Conservation (phyloP, 2,329 filamentous ascomycete species). For the Fusarium sp. region DNA sequence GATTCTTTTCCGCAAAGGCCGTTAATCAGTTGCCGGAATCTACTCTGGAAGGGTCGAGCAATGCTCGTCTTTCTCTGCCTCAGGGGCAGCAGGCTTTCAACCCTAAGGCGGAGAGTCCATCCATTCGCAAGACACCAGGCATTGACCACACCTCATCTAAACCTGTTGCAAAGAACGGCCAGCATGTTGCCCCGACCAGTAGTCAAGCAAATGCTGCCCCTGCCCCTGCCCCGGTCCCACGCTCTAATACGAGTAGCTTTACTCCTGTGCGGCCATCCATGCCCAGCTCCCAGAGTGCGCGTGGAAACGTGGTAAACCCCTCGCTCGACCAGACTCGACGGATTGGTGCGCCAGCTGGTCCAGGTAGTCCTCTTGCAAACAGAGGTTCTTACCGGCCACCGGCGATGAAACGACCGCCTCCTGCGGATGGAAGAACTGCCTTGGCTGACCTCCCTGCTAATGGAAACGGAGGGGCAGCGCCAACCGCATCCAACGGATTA, state of each 20-base stretch:
- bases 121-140: constrained; percentile 89
- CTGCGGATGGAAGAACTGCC: constrained; percentile 59
- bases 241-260: constrained; percentile 48
- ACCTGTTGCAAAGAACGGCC: constrained; percentile 73
- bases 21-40: constrained; percentile 69
- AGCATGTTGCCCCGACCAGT: constrained; percentile 64
- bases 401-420: constrained; percentile 69
- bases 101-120: constrained; percentile 82
- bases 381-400: constrained; percentile 71
- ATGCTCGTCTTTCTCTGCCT: constrained; percentile 59
- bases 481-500: constrained; percentile 47
- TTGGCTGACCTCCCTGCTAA: constrained; percentile 68
- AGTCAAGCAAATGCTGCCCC: constrained; percentile 47
- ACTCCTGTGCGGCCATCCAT: constrained; percentile 52
- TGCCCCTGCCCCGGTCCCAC: constrained; percentile 9
- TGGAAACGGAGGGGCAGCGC: constrained; percentile 45
- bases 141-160: constrained; percentile 85
- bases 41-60: constrained; percentile 56
- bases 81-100: constrained; percentile 74
- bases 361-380: constrained; percentile 71
- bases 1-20: constrained; percentile 80
- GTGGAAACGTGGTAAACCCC: constrained; percentile 66
- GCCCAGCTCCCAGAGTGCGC: constrained; percentile 47
- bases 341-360: constrained; percentile 70
- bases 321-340: constrained; percentile 68